Evolutionary conservation across 768 basidiomycete species (phyloP).

Genomic region (Psilocybe cubensis): DNA sequence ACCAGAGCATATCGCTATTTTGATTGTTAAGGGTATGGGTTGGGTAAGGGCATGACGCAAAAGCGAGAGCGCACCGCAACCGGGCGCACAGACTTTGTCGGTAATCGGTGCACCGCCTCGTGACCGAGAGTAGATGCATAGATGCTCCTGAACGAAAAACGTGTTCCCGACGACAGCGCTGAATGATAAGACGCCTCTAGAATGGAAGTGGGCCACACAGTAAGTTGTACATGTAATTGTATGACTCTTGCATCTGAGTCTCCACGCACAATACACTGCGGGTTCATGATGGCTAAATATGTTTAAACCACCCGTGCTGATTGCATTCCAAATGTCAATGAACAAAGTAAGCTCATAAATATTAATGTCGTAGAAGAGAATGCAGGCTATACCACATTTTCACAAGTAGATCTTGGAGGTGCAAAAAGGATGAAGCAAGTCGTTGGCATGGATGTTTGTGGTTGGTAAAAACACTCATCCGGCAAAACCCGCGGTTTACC

Average conservation of each 20-base stretch:
- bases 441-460: too few relatives aligned
- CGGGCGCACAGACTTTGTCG: constrained; percentile 1
- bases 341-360: background rate
- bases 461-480: too few relatives aligned
- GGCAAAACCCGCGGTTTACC: too few relatives aligned
- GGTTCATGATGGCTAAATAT: background rate
- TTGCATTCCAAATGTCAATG: background rate
- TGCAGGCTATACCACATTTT: too few relatives aligned
- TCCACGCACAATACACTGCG: background rate
- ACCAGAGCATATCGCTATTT: background rate
- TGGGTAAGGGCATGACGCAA: constrained; percentile 13
- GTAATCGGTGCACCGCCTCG: constrained; percentile 14
- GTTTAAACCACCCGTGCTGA: background rate
- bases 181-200: background rate
- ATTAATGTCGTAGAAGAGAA: background rate
- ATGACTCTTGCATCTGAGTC: background rate
- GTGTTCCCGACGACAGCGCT: background rate
- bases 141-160: constrained; percentile 10
- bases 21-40: constrained; percentile 9
- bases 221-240: background rate
- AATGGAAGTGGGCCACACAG: background rate
- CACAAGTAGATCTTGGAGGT: too few relatives aligned
- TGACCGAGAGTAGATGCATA: constrained; percentile 1
- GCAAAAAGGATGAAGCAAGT: too few relatives aligned
- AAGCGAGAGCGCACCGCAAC: background rate